Conservation (phyloP, 495 filamentous ascomycete species). For the Tuber calosporum region DNA sequence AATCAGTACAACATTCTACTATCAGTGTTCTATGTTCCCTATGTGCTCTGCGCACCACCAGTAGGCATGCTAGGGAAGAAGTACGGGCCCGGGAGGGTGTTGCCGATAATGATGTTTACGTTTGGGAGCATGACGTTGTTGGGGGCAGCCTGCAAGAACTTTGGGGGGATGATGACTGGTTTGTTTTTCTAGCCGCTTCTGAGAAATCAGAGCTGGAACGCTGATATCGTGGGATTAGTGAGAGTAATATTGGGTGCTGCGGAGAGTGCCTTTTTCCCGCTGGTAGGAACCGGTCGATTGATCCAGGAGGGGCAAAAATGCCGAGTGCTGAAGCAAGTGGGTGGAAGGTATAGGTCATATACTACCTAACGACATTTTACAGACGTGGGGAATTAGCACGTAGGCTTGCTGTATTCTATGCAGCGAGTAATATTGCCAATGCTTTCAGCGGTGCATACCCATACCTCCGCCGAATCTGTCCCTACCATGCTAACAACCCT, state of each 20-base stretch:
- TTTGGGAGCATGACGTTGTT: constrained; percentile 58
- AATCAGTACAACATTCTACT: constrained; percentile 66
- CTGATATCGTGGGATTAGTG: constrained; percentile 43
- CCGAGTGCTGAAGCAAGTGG: not conserved
- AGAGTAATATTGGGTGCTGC: constrained; percentile 64
- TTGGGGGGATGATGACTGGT: constrained; percentile 57
- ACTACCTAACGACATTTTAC: constrained; percentile 57
- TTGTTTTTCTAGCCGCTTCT: not conserved
- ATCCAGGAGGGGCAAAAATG: not conserved
- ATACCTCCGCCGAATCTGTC: not conserved
- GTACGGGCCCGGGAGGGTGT: constrained; percentile 55
- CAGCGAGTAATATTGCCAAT: constrained; percentile 63
- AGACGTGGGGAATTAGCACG: constrained; percentile 67
- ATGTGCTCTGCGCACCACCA: constrained; percentile 61
- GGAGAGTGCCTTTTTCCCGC: constrained; percentile 67
- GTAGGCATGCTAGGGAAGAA: constrained; percentile 64
- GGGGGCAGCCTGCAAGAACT: constrained; percentile 53
- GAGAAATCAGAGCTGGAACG: constrained; percentile 37
- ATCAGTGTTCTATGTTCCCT: constrained; percentile 71
- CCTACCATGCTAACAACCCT: not conserved
- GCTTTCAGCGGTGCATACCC: constrained; percentile 51
- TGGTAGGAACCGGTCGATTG: constrained; percentile 41
- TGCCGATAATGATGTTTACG: constrained; percentile 61
- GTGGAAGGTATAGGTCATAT: constrained; percentile 43
- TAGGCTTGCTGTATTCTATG: constrained; percentile 71